A percentile compares a stretch with the other conserved stretches of the same genome.
phyloP scores from a whole-genome alignment of 164 flowering plant species.

The Cinnamomum chago region DNA sequence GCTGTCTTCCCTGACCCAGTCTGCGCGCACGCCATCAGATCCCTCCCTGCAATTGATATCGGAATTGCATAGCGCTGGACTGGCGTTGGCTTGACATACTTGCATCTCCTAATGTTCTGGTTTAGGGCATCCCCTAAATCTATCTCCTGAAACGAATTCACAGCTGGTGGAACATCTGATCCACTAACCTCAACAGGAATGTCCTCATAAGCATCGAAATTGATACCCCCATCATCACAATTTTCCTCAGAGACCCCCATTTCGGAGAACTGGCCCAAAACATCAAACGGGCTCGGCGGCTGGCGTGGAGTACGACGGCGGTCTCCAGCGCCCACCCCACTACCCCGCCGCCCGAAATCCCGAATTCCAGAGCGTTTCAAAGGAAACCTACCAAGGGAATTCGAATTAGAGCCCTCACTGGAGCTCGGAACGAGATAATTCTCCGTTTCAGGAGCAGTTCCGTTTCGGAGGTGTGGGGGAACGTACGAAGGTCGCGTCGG shows the following conservation, averaged over 20 bases:
- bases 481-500: slow-evolving; percentile 9
- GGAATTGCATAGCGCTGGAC: slow-evolving; percentile 61
- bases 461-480: slow-evolving; percentile 11
- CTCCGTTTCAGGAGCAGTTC: neutral
- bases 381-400: neutral
- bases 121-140: slow-evolving; percentile 40
- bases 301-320: slow-evolving; percentile 3
- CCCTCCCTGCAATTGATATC: slow-evolving; percentile 50
- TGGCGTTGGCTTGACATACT: slow-evolving; percentile 58
- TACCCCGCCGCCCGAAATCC: neutral
- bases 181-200: slow-evolving; percentile 52
- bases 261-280: slow-evolving; percentile 23
- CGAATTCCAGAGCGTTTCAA: neutral
- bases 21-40: slow-evolving; percentile 71
- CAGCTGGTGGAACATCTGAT: slow-evolving; percentile 38
- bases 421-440: neutral
- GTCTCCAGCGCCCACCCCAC: neutral
- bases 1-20: slow-evolving; percentile 72
- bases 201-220: slow-evolving; percentile 49
- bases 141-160: slow-evolving; percentile 42
- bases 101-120: slow-evolving; percentile 48
- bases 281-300: slow-evolving; percentile 22
- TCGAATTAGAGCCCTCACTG: neutral
- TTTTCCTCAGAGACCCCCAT: slow-evolving; percentile 17
- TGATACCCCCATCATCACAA: slow-evolving; percentile 15